These are phyloP conservation scores for Umbellularia californica DNA, from an alignment of 164 flowering plant genomes.

Conservation along the genomic window DNA sequence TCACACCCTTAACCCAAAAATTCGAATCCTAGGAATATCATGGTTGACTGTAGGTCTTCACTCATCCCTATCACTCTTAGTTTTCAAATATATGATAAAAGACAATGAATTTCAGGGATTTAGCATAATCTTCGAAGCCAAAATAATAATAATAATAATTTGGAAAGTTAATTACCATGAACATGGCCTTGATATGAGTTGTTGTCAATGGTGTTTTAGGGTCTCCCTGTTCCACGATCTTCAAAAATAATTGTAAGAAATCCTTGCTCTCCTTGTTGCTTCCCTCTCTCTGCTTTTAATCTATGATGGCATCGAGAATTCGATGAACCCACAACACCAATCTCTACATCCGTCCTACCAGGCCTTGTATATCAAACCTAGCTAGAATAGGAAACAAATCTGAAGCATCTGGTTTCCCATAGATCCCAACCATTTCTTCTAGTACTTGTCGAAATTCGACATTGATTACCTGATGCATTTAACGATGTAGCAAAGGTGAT, in stretches of 20 bases:
- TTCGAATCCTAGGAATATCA: too few species aligned
- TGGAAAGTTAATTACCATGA: conserved; percentile 24
- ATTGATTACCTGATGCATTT: too few species aligned
- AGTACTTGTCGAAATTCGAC: conserved; percentile 33
- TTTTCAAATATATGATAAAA: too few species aligned
- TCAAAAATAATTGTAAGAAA: conserved; percentile 39
- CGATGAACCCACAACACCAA: conserved; percentile 21
- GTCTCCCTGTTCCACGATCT: conserved; percentile 34
- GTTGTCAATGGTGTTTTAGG: conserved; percentile 28
- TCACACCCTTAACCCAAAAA: too few species aligned
- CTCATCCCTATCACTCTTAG: too few species aligned
- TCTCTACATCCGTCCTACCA: conserved; percentile 21
- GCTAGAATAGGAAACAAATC: conserved; percentile 43
- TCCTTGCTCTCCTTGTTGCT: conserved; percentile 7
- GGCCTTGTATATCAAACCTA: conserved; percentile 47
- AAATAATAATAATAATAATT: too few species aligned
- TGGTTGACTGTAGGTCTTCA: too few species aligned
- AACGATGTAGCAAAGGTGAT: too few species aligned
- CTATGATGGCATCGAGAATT: conserved; percentile 32
- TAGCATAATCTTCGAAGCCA: too few species aligned
- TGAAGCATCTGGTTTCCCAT: conserved; percentile 46
- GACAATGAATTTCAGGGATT: too few species aligned
- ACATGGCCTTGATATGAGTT: conserved; percentile 32
- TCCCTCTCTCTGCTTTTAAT: conserved; percentile 17
- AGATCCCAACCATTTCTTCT: conserved; percentile 18